Percentiles rank a stretch among this genome's conserved stretches.
These are phyloP conservation scores for Dioscorea cayenensis DNA, from an alignment of 116 monocot species.

Conservation along the genomic window DNA sequence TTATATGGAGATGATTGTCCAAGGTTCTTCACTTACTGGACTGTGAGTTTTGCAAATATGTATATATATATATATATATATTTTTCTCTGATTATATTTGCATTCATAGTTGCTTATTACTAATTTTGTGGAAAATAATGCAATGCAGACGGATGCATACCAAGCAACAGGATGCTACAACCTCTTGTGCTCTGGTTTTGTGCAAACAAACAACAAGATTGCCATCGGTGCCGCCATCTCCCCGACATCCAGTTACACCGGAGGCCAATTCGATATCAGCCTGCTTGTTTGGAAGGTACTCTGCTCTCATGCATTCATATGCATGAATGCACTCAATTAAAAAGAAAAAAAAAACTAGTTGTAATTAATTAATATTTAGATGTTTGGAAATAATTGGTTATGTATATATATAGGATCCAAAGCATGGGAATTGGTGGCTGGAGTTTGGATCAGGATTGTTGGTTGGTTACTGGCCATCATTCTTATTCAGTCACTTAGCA, in stretches of 20 bases:
- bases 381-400: background rate
- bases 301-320: background rate
- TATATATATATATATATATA: no score
- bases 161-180: slow-evolving; percentile 97
- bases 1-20: slow-evolving; percentile 81
- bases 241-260: slow-evolving; percentile 49
- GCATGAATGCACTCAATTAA: background rate
- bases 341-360: background rate
- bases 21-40: slow-evolving; percentile 99
- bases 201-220: slow-evolving; percentile 86
- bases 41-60: slow-evolving; percentile 25
- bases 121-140: background rate
- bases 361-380: no score
- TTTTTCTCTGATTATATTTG: no score
- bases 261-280: slow-evolving; percentile 78
- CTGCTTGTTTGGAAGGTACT: slow-evolving; percentile 89
- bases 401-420: slow-evolving; percentile 32
- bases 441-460: slow-evolving; percentile 62
- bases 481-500: slow-evolving; percentile 62
- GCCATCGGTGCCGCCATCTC: slow-evolving; percentile 89
- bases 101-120: background rate
- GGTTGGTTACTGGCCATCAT: slow-evolving; percentile 84
- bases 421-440: slow-evolving; percentile 86
- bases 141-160: slow-evolving; percentile 74
- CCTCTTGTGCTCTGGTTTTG: slow-evolving; percentile 85